Base-by-base conservation (phyloP, 106 monocot genomes). In the Dendrobium chrysotoxum region DNA sequence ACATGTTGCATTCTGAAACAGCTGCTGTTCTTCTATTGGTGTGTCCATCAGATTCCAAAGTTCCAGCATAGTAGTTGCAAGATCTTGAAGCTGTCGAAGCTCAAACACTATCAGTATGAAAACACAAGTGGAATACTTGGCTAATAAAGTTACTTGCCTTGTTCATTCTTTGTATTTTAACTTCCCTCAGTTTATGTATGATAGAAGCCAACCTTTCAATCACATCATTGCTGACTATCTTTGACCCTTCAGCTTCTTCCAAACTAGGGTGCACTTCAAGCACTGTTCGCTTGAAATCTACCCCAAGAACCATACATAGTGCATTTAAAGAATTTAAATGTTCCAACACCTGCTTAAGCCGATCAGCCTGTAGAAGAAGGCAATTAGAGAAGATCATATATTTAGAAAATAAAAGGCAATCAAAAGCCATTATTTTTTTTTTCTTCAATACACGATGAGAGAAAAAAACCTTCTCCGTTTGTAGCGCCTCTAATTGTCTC, bases 141-240 rank as follows among this genome's bases (percentile, higher is more conserved):
- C 3, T 53, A 39, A 15, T 13, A 31, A 35, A 74, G 38, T 74
- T 74, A 74, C 74, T 85, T 80, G 93, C 96, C 91, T 97, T 89
- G 82, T 97, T 88, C 96, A 97, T 94, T 83, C 96, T 86, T 84
- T 97, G 85, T 21, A 92, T 28, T 82, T 97, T 97, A 41, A 91
- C 57, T 8, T 92, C 89, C 75, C 96, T 83, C 18, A 94, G 76
- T 57, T 73, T 86, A 13, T 88, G 80, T 13, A 89, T 85, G 4
- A 80, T 72, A 80, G 81, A 73, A 46, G 80, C 86, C 30, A 97
- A 86, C 45, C 75, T 87, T 79, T 88, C 88, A 75, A 92, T 90
- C 55, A 88, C 93, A 50, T 82, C 86, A 79, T 88, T 85, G 58
- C 83, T 87, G 7, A 92, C 87, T 79, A 76, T 80, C 74, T 86